Base-by-base conservation (phyloP, 164 flowering plant genomes). In the Magnolia kwangsiensis region DNA sequence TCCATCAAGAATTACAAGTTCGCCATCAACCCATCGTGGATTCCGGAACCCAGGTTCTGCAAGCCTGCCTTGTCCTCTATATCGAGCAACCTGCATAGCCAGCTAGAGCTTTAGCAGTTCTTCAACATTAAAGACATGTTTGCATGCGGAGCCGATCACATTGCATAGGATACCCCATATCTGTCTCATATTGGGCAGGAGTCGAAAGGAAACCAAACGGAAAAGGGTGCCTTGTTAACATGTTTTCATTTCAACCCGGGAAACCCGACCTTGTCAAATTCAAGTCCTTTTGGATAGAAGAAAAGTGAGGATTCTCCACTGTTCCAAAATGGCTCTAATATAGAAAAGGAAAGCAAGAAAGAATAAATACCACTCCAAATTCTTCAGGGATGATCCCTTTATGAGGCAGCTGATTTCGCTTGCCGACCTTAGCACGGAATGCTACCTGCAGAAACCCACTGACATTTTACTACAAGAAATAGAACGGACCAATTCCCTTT, bases 21-120 rank as follows among this genome's bases (percentile, higher is more conserved):
- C 99, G 55, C 99, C 99, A 84, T 96, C 97, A 78, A 94, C 97
- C 99, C 99, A 96, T 80, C 93, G 83, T 75, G 98, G 98, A 83
- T 90, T 94, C 70, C 45, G 82, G 80, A 92, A 92, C 16, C 99
- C 98, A 50, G 96, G 92, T 69, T 88, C 97, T 63, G 98, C 93
- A 67, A 94, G 90, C 87, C 98, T 90, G 63, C 99, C 99, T 80
- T 96, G 97, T 70, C 99, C 99, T 88, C 81, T 94, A 83, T 96
- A 96, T 76, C 98, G 88, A 85, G 97, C 99, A 79, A 96, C 82
- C 99, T 96, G 86, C 75, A 51, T 63, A 20, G 20, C 55, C 72
- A 82, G 75, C n/a, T 73, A 66, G 18, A 71, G 27, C 23, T 78
- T 19, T 71, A 82, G 63, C 71, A 74, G 55, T n/a, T 23, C 61